Evolutionary conservation across 495 filamentous ascomycete species (phyloP).

Genomic region (Hyaloscypha hepaticicola): DNA sequence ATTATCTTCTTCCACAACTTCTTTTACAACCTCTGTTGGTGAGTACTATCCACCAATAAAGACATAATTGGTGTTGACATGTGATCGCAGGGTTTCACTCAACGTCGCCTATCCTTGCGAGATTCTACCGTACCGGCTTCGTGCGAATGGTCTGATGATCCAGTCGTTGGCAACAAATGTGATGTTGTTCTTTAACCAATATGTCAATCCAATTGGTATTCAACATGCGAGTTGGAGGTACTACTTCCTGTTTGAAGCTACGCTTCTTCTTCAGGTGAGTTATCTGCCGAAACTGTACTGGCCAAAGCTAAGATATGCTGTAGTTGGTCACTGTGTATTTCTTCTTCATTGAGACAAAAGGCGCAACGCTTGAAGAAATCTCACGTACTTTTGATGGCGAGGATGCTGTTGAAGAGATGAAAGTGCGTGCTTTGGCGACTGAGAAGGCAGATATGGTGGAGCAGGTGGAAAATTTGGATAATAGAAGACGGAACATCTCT

Average conservation of each 20-base stretch:
- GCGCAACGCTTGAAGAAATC: constrained; percentile 54
- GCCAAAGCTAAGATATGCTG: background rate
- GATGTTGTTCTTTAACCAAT: constrained; percentile 40
- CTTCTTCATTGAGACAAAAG: constrained; percentile 59
- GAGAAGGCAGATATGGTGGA: constrained; percentile 5
- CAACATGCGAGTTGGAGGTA: constrained; percentile 38
- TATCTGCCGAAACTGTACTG: background rate
- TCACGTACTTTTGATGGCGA: constrained; percentile 8
- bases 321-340: constrained; percentile 58
- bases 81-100: constrained; percentile 45
- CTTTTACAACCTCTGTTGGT: constrained; percentile 8
- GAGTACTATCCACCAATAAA: background rate
- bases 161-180: background rate
- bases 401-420: constrained; percentile 5
- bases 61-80: background rate
- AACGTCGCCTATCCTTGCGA: constrained; percentile 40
- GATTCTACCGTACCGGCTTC: constrained; percentile 34
- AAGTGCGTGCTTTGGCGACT: background rate
- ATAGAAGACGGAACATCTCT: background rate
- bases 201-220: constrained; percentile 37
- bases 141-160: constrained; percentile 28
- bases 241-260: constrained; percentile 34
- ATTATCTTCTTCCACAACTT: constrained; percentile 6
- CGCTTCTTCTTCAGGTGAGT: constrained; percentile 4
- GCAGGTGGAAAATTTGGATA: constrained; percentile 5